These are phyloP conservation scores for Cryptosporidium muris DNA, from an alignment of 169 alveolate species.

Conservation along the genomic window DNA sequence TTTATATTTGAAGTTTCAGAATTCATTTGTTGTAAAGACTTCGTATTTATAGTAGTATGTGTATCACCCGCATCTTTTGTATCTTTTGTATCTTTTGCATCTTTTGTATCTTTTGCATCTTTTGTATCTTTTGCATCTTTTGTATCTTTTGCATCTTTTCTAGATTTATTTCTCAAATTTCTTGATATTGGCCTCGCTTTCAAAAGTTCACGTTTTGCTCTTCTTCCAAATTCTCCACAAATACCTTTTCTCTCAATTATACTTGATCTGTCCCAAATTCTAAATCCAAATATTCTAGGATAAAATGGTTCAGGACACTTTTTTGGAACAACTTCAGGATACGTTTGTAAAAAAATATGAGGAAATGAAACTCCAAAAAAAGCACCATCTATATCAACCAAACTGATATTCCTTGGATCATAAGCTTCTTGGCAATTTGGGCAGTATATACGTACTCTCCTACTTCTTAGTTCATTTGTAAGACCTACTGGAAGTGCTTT, in stretches of 20 bases:
- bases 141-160: too few species aligned
- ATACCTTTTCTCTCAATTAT: conserved; percentile 66
- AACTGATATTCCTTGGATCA: conserved; percentile 78
- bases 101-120: too few species aligned
- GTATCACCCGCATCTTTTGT: too few species aligned
- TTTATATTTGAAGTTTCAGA: too few species aligned
- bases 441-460: conserved; percentile 93
- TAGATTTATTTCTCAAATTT: neutral
- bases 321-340: conserved; percentile 85
- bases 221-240: conserved; percentile 57
- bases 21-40: too few species aligned
- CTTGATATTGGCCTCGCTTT: conserved; percentile 50
- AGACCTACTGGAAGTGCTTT: conserved; percentile 94
- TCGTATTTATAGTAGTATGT: too few species aligned
- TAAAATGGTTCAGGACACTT: conserved; percentile 82
- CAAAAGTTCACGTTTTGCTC: conserved; percentile 18
- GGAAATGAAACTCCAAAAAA: conserved; percentile 96
- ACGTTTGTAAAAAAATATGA: conserved; percentile 87
- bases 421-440: conserved; percentile 96
- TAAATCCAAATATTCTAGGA: conserved; percentile 85
- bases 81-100: too few species aligned
- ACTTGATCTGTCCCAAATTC: conserved; percentile 76
- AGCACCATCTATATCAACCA: conserved; percentile 93
- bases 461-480: conserved; percentile 89
- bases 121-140: too few species aligned